Base-by-base conservation (phyloP, 768 basidiomycete species). In the Psilocybe tampanensis region DNA sequence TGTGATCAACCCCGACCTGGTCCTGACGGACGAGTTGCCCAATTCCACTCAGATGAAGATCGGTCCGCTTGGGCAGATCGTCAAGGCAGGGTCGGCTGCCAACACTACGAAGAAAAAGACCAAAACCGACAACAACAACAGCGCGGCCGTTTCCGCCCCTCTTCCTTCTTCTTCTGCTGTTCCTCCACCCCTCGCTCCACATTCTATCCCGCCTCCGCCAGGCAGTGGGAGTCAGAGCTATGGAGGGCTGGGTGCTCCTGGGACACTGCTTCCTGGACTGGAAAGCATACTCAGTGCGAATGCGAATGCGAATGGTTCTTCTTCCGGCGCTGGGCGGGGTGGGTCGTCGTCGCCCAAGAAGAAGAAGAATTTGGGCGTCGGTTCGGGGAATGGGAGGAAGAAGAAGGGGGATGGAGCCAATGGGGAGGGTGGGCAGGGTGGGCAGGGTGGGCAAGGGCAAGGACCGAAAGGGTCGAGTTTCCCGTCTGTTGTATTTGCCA, bases 11-110 rank as follows among this genome's bases (percentile, higher is more conserved):
- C 64, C 67, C 13, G 66, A 69, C 32, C 56, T 82, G 15, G 67
- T 76, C 3, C 76, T 93, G 3, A 78, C 80, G 8, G 92, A 94
- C 76, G 92, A 94, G 62, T 33, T 71, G 2, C 86, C 89, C 0
- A 74, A 73, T 33, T 65, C 81, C 11, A 68, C 75, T 2, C 89
- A 90, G 62, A 73, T 80, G 44, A 93, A 90, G 75, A 82, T 93
- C 63, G 90, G 90, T 0, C 92, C 92, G 0, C 72, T 92, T 17
- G 92, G 92, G 7, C 90, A 92, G 68, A 82, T 92, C 57, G 63
- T 85, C 65, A 83, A 85, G 66, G 74, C 78, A 1, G 78, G 76
- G 2, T 64, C 77, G 0, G 69, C 77, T 17, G 65, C 77, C 1
- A 75, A 74, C 1, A 55, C 75, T 12, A 71, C 82, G 69, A 93